Conservation (phyloP, 306 rosid genomes). For the Gynostemma pentaphyllum region DNA sequence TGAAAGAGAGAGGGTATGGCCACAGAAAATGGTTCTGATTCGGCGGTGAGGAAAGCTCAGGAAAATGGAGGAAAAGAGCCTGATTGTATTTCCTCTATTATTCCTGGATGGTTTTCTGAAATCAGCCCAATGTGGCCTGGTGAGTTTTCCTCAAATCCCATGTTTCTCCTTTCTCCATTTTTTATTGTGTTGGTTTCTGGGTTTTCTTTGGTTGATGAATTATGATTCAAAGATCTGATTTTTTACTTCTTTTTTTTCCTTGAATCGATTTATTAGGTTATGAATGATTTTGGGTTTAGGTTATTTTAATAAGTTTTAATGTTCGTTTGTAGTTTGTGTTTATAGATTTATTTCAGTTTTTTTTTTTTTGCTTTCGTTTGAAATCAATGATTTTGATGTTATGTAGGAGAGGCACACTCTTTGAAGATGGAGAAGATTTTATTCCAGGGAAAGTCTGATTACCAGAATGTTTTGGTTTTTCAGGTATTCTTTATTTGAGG, state of each 20-base stretch:
- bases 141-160: slow-evolving; percentile 19
- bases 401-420: slow-evolving; percentile 95
- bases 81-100: slow-evolving; percentile 41
- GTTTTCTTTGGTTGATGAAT: background rate
- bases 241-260: too few relatives aligned
- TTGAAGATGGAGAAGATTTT: slow-evolving; percentile 85
- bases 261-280: background rate
- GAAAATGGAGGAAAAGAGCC: slow-evolving; percentile 36
- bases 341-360: background rate
- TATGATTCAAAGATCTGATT: too few relatives aligned
- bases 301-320: too few relatives aligned
- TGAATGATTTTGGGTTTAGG: too few relatives aligned
- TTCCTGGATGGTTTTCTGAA: slow-evolving; percentile 98
- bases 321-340: too few relatives aligned
- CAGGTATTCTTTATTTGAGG: slow-evolving; percentile 40
- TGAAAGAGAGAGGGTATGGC: slow-evolving; percentile 28
- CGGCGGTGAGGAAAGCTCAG: slow-evolving; percentile 41
- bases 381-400: background rate
- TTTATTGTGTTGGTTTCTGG: background rate
- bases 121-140: slow-evolving; percentile 99
- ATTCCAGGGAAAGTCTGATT: slow-evolving; percentile 86
- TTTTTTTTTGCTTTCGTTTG: background rate
- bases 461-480: slow-evolving; percentile 87
- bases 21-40: slow-evolving; percentile 39
- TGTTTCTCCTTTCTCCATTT: background rate